These are phyloP conservation scores for Candida maltosa DNA, from an alignment of 805 yeast genomes.

Conservation along the genomic window DNA sequence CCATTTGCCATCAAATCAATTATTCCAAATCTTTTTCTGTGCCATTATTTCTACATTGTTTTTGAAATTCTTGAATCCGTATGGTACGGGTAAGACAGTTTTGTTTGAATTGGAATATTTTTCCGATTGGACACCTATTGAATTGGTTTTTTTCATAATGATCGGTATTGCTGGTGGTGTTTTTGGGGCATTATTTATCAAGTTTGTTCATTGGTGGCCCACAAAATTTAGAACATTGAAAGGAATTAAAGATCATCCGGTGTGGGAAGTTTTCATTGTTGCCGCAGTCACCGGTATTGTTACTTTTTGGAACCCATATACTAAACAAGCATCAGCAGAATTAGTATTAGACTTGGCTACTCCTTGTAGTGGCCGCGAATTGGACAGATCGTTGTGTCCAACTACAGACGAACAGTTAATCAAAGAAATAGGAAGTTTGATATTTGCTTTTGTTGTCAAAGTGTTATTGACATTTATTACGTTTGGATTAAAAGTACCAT, in stretches of 20 bases:
- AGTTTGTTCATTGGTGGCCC: slow-evolving; percentile 47
- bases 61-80: slow-evolving; percentile 52
- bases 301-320: slow-evolving; percentile 48
- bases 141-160: slow-evolving; percentile 41
- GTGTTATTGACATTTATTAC: slow-evolving; percentile 47
- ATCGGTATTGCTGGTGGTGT: slow-evolving; percentile 54
- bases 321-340: slow-evolving; percentile 48
- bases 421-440: slow-evolving; percentile 28
- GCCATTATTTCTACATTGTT: slow-evolving; percentile 52
- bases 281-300: slow-evolving; percentile 44
- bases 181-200: slow-evolving; percentile 49
- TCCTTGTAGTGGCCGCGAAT: slow-evolving; percentile 38
- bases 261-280: slow-evolving; percentile 43
- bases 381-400: slow-evolving; percentile 29
- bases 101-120: slow-evolving; percentile 48
- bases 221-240: slow-evolving; percentile 28
- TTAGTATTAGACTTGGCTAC: slow-evolving; percentile 48
- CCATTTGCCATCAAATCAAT: slow-evolving; percentile 51
- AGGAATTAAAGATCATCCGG: slow-evolving; percentile 36
- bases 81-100: slow-evolving; percentile 58
- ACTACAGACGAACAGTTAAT: slow-evolving; percentile 20
- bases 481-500: slow-evolving; percentile 56
- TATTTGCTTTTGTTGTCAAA: slow-evolving; percentile 43
- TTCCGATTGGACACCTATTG: slow-evolving; percentile 51
- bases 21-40: slow-evolving; percentile 53